Base-by-base conservation (phyloP, 176 grass and related monocot species). In the Echinochloa phyllopogon region DNA sequence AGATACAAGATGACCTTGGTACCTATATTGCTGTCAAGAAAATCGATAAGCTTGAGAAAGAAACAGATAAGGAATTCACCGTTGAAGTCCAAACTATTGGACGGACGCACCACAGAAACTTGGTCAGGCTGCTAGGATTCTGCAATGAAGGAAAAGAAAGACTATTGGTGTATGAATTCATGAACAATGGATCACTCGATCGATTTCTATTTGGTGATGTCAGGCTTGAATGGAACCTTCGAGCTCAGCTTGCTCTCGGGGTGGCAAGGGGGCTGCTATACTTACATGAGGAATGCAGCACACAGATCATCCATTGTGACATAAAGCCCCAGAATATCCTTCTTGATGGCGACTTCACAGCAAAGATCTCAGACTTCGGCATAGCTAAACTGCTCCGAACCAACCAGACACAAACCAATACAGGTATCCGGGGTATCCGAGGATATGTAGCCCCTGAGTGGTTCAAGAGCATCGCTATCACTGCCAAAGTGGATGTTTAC, bases 111-210 rank as follows among this genome's bases (percentile, higher is more conserved):
- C 91, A 93, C 70, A 93, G 50, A 33, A 93, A 93, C 55, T 77
- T 93, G 84, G 87, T 93, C 11, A 71, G 53, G 69, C 48, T 93
- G 70, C 56, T 93, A 21, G 91, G 87, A 17, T 87, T 84, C 36
- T 93, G 91, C 38, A 49, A 87, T 62, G 91, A 93, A 77, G 91
- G 84, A 37, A 65, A 72, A 37, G 50, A 90, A 61, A 76, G 91
- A 53, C 56, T 90, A 20, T 68, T 93, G 6, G 84, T 93, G 0
- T 93, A 90, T 8, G 88, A 93, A 68, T 90, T 85, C 85, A 88
- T 90, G 85, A 78, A 39, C 57, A 90, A 88, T 14, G 91, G 91
- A 21, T 87, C 91, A 4, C 49, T 93, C 62, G 48, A 25, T 11
- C 17, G 1, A 23, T 82, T 87, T 5, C n/a, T 93, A 9, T 90